These are phyloP conservation scores for Pseudocercospora pini-densiflorae DNA, from an alignment of 2,329 filamentous ascomycete species.

Conservation along the genomic window DNA sequence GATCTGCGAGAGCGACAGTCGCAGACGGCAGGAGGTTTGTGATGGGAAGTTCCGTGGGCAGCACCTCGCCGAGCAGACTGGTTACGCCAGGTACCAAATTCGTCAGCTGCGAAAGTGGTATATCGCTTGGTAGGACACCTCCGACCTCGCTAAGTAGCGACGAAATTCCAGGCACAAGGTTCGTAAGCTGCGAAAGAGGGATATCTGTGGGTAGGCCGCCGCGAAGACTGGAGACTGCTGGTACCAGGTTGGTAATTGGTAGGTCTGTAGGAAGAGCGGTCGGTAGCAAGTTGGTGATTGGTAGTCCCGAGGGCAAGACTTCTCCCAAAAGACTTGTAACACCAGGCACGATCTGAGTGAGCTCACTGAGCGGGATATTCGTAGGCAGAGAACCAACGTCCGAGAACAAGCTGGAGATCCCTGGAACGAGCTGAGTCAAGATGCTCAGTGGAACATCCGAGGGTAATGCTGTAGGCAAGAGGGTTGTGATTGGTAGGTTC, in stretches of 20 bases:
- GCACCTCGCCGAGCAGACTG: not conserved
- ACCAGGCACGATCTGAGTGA: conserved; percentile 12
- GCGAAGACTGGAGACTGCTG: not conserved
- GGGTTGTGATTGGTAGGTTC: not conserved
- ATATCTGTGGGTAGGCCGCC: conserved; percentile 2
- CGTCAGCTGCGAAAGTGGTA: conserved; percentile 1
- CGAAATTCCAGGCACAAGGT: not conserved
- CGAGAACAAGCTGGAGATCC: conserved; percentile 1
- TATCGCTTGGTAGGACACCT: not conserved
- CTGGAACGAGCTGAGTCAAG: not conserved
- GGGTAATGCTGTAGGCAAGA: not conserved
- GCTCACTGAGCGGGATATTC: not conserved
- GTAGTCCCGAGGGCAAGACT: not conserved
- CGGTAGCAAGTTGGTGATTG: not conserved
- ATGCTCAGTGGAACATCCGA: not conserved
- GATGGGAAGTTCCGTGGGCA: not conserved
- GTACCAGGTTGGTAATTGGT: conserved; percentile 9
- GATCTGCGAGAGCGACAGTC: not conserved
- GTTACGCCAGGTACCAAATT: not conserved
- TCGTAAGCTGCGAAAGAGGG: not conserved
- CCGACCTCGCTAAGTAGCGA: not conserved
- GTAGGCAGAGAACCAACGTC: conserved; percentile 1
- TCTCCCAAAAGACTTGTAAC: conserved; percentile 9
- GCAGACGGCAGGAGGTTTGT: not conserved
- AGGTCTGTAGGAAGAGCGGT: not conserved